These are phyloP conservation scores for Populus trichocarpa DNA, from an alignment of 441 rosid genomes.

Conservation along the genomic window DNA sequence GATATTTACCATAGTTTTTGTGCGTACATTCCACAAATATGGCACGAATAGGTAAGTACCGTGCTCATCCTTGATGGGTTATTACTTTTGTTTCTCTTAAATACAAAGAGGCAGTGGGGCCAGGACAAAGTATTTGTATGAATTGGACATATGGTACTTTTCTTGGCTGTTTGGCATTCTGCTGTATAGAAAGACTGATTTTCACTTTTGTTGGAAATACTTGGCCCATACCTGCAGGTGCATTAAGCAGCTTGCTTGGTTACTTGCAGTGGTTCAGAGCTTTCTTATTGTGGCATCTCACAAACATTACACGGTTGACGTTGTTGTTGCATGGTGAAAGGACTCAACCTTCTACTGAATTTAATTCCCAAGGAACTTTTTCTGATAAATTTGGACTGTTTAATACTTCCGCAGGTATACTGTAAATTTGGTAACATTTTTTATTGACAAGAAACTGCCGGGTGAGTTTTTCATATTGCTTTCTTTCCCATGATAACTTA, in stretches of 20 bases:
- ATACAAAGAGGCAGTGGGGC: background rate
- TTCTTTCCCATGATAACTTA: background rate
- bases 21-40: constrained; percentile 80
- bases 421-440: constrained; percentile 81
- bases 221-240: constrained; percentile 44
- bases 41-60: constrained; percentile 72
- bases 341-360: background rate
- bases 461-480: constrained; percentile 42
- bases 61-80: background rate
- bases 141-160: background rate
- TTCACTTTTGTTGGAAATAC: background rate
- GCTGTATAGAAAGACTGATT: background rate
- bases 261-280: constrained; percentile 73
- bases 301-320: constrained; percentile 91
- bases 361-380: background rate
- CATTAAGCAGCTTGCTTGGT: constrained; percentile 79
- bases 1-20: constrained; percentile 94
- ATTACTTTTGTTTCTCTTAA: background rate
- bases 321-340: constrained; percentile 90
- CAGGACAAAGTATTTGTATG: background rate
- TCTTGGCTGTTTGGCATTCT: background rate
- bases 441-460: constrained; percentile 82
- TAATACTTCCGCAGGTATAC: constrained; percentile 62
- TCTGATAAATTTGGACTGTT: constrained; percentile 8
- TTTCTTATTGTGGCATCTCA: constrained; percentile 87